Evolutionary conservation across 2,329 filamentous ascomycete species (phyloP), one percentile per base, ranked within the genome.

Genomic region (Trichophaea hybrida): DNA sequence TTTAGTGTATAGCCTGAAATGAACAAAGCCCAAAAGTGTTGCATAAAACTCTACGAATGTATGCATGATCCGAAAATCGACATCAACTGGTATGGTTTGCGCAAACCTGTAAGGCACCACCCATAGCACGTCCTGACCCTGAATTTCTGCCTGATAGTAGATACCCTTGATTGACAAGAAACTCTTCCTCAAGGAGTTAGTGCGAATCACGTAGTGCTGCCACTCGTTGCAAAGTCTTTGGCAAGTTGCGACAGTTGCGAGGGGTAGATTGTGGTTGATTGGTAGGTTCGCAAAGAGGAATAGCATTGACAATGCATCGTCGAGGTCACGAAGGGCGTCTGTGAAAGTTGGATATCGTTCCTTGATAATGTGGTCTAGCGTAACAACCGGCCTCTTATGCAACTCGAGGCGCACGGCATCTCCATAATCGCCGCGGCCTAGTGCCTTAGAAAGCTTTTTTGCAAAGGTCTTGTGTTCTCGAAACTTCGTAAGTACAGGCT

Each of bases 31-130:
- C 17, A 98, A 78, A 12, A 98, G 79, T 4, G 91, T 97, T 69
- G 94, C 95, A 77, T 98, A 98, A 73, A 98, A 98, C 73, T 98
- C 91, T 66, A 98, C 84, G 71, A 98, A 98, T 4, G 93, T 98
- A 61, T 88, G 91, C 93, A 98, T 98, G 74, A 98, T 98, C 69
- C 93, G 80, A 76, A 96, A 98, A 73, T 98, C 93, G 65, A 98
- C 86, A 73, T 98, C 93, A 60, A 86, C 88, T 44, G 93, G 87
- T 12, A 95, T 84, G 67, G 87, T 80, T 77, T 98, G 93, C 70
- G 97, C 95, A 75, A 98, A 98, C 73, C 88, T 88, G 77, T 98
- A 98, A 0, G 93, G 93, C 8, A 96, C 91, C 43, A 98, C 78
- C 93, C 93, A 98, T 66, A 97, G 78, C 54, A 98, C 86, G 70